Evolutionary conservation across 2,329 filamentous ascomycete genomes (phyloP).

Genomic region (Stachybotrys echinatus): DNA sequence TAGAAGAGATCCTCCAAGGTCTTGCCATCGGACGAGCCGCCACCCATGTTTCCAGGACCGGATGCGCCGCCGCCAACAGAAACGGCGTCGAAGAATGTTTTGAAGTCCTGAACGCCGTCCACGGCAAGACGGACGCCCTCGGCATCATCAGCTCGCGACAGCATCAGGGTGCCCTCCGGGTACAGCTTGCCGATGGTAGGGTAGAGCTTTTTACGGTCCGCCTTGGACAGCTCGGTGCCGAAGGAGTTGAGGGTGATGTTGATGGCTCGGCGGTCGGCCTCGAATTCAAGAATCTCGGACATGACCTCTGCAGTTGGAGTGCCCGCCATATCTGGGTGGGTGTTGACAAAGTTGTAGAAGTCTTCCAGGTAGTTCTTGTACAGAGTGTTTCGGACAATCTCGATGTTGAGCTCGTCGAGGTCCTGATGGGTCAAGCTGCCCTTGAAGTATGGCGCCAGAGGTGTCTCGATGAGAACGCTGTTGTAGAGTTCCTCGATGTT

Average conservation of each 20-base stretch:
- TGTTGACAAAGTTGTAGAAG: slow-evolving; percentile 92
- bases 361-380: slow-evolving; percentile 99
- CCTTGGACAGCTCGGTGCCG: slow-evolving; percentile 90
- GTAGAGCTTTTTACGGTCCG: slow-evolving; percentile 93
- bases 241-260: slow-evolving; percentile 99
- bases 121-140: slow-evolving; percentile 92
- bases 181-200: slow-evolving; percentile 87
- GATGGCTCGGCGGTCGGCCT: slow-evolving; percentile 93
- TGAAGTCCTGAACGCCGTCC: slow-evolving; percentile 90
- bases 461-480: slow-evolving; percentile 93
- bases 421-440: slow-evolving; percentile 93
- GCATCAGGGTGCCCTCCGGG: slow-evolving; percentile 90
- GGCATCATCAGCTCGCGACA: slow-evolving; percentile 89
- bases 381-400: slow-evolving; percentile 95
- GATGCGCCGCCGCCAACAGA: slow-evolving; percentile 67
- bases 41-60: slow-evolving; percentile 78
- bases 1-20: slow-evolving; percentile 98
- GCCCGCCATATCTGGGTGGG: slow-evolving; percentile 76
- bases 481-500: slow-evolving; percentile 99
- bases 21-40: slow-evolving; percentile 73
- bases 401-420: slow-evolving; percentile 96
- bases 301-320: slow-evolving; percentile 92
- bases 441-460: slow-evolving; percentile 95
- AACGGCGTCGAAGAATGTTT: slow-evolving; percentile 90
- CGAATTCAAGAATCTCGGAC: slow-evolving; percentile 92